Evolutionary conservation across 352 stramenopile genomes (phyloP), one percentile per base, ranked within the genome.

Genomic region (Phytophthora pini): DNA sequence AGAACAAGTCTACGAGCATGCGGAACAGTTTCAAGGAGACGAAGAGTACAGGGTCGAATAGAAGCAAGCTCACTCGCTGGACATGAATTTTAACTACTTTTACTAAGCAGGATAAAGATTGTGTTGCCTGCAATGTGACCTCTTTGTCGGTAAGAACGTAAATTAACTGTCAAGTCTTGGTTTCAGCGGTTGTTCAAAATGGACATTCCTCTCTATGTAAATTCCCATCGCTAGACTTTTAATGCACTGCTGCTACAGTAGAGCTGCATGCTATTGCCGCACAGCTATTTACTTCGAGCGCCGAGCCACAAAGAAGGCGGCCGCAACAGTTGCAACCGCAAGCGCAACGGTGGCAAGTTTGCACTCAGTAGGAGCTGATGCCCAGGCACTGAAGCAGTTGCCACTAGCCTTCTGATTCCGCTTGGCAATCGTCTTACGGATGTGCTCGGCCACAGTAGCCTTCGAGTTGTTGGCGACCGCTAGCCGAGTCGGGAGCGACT

Each of bases 401-500:
- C 38, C 45, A 34, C 39, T 34, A n/a, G 59, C n/a, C 39, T 71
- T 64, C 24, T 65, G 45, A 27, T 70, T 70, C 55, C 70, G 74
- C 52, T 69, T 68, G 2, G 56, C 56, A 22, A 73, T 41, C 2
- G 56, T 75, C 61, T 82, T 74, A 34, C 77, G 77, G 50, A 95
- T 79, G 52, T 91, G 75, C 72, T 77, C 41, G 26, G 79, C 82
- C 13, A 95, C 82, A 6, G 74, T 75, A n/a, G 58, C 59, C 9
- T 69, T 84, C 20, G 80, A 82, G 69, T 95, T 95, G 41, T 84
- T 77, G 9, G 75, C 74, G n/a, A 87, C 72, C 17, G 80, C 53
- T 40, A 87, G 74, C 3, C 82, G 85, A 32, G 83, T 94, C 1
- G 88, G 79, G 12, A 94, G 71, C 9, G 56, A 72, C 72, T 95